Conservation (phyloP, 2,329 filamentous ascomycete species). For the Ophiostoma sp. region DNA sequence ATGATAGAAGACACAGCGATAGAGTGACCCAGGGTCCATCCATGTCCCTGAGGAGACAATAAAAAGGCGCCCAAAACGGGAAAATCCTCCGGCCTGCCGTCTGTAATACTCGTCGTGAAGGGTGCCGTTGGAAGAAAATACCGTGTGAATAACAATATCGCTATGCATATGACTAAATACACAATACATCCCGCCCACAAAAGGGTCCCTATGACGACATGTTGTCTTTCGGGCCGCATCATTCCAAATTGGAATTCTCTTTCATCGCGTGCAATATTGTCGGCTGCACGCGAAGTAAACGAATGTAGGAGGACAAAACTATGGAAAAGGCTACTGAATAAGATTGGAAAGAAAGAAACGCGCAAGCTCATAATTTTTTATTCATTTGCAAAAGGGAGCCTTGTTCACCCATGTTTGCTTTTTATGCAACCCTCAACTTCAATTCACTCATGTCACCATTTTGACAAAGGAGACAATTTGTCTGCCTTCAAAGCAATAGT, state of each 20-base stretch:
- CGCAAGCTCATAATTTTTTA: background rate
- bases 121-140: background rate
- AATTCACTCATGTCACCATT: too few species aligned
- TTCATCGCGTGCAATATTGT: background rate
- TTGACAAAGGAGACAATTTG: too few species aligned
- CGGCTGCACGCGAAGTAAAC: slow-evolving; percentile 2
- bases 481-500: too few species aligned
- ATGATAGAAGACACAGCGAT: background rate
- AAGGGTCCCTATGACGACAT: slow-evolving; percentile 14
- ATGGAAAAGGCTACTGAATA: background rate
- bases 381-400: background rate
- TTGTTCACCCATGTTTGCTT: background rate
- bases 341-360: background rate
- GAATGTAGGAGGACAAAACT: background rate
- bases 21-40: background rate
- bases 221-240: background rate
- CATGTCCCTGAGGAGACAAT: background rate
- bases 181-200: background rate
- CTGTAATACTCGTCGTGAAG: background rate
- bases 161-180: too few species aligned
- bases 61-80: background rate
- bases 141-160: background rate
- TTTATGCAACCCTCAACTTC: background rate
- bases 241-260: background rate
- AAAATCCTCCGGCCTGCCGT: slow-evolving; percentile 9